Base-by-base conservation (phyloP, 2,329 filamentous ascomycete species). In the Claviceps sp. region DNA sequence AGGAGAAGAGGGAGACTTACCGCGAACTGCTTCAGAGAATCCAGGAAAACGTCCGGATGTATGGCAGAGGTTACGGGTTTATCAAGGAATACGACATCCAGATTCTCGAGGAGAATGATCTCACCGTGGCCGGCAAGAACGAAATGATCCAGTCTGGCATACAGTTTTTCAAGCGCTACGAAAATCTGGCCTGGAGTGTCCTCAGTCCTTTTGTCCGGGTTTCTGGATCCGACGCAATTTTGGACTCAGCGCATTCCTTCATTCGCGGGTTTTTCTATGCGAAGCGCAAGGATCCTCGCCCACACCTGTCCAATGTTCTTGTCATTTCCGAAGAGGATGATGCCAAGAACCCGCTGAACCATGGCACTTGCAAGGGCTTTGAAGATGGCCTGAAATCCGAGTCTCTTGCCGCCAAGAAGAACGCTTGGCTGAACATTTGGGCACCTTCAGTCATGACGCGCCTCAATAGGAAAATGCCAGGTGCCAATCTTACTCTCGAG, bases 261-360 rank as follows among this genome's bases (percentile, higher is more conserved):
- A 82, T 85, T 0, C 70, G 81, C 50, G 90, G 88, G 5, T 89
- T 88, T 61, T 81, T 86, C 58, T 56, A 57, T 20, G 62, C 65
- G 51, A 64, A 77, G 55, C 58, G 66, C 55, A 43, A 65, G 57
- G 48, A 62, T 56, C 20, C 54, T 11, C 67, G 73, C 18, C 67
- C 72, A 37, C 74, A 78, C 48, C 68, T 74, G 1, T 76, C 78
- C 37, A 60, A 70, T 1, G 77, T 89, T 45, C 65, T 88, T 16
- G 69, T 85, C 11, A 79, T 95, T 40, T 79, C 82, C 1, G 89
- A 95, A 65, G 74, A 67, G 2, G 56, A 69, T 0, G 77, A 73
- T 1, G 74, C 72, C 58, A 95, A 95, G 70, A 95, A 95, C 67
- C 90, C 88, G 0, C 75, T 96, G 24, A 82, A 84, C 58, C 86